Evolutionary conservation across 768 basidiomycete species (phyloP), one percentile per base, ranked within the genome.

Genomic region (Lactifluus echinatus): DNA sequence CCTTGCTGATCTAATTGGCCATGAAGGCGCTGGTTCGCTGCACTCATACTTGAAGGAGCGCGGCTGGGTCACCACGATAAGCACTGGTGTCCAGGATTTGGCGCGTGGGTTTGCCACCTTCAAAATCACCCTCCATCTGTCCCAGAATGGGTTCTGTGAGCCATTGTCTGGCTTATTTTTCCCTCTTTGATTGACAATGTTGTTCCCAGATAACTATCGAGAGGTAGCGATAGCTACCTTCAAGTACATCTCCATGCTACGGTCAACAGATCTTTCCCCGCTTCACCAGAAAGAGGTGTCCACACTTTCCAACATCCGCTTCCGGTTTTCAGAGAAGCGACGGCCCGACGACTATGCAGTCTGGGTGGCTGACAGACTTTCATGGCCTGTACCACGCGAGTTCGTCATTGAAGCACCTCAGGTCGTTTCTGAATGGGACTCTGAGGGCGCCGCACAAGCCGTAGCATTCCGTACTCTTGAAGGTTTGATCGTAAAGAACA

Each of bases 21-120:
- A 97, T 66, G 93, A 97, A 72, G 93, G 93, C 1, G 83, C 86
- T 34, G 95, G 95, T 1, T 97, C 95, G 0, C 72, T 98, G 29
- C 79, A 89, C 64, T 90, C 93, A 0, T 92, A 93, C 68, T 76
- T 99, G 55, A 98, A 95, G 73, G 76, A 77, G 60, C 87, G 86
- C 66, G 89, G 91, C 2, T 95, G 93, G 92, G 78, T 88, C 36
- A 91, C 85, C 28, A 75, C 76, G 12, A 73, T 98, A 49, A 81
- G 78, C 53, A 76, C 83, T 43, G 91, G 87, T 1, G 76, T 80
- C 2, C 85, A 87, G 63, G 73, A 76, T 33, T 77, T 90, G 6
- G 89, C 80, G 19, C 79, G 89, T 60, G 91, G 93, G 0, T 92
- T 97, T 67, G 87, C 84, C 39, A 85, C 90, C 77, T 90, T 96